Evolutionary conservation across 495 filamentous ascomycete genomes (phyloP), one percentile per base, ranked within the genome.

Genomic region (Echria macrotheca): DNA sequence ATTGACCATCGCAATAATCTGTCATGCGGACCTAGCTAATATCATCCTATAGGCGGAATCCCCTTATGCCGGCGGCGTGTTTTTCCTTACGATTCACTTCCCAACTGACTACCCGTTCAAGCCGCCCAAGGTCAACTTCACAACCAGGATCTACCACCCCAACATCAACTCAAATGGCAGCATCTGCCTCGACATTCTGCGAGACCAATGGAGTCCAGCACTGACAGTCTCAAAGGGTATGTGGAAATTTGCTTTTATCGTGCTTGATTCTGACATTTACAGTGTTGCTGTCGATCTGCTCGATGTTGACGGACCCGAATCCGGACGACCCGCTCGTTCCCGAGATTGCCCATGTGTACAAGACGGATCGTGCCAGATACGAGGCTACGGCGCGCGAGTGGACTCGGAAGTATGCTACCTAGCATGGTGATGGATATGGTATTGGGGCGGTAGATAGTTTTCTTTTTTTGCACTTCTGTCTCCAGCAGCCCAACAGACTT

Each of bases 151-250:
- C 78, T 97, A 98, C 68, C 93, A 98, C 77, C 93, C 93, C 62
- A 98, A 98, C 74, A 98, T 98, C 89, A 98, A 98, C 79, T 94
- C 89, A 55, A 98, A 98, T 67, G 93, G 93, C 67, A 96, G 89
- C 69, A 98, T 98, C 73, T 98, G 93, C 71, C 74, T 98, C 60
- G 93, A 98, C 65, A 98, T 98, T 60, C 73, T 98, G 64, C 81
- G 93, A 73, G 93, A 98, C 68, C 93, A 98, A 76, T 98, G 93
- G 93, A 96, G 91, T 69, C 93, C 93, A 24, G 93, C 93, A 32
- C 79, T 98, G 68, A 98, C 93, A 51, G 97, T 98, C 60, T 96
- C 91, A 29, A 98, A 98, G 79, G 93, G 93, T 95, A 70, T 43
- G 76, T 37, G 4, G 2, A n/a, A n/a, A n/a, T n/a, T n/a, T n/a